These are phyloP conservation scores for Aspergillus oerlinghausenensis DNA, from an alignment of 2,329 filamentous ascomycete species.

Conservation along the genomic window DNA sequence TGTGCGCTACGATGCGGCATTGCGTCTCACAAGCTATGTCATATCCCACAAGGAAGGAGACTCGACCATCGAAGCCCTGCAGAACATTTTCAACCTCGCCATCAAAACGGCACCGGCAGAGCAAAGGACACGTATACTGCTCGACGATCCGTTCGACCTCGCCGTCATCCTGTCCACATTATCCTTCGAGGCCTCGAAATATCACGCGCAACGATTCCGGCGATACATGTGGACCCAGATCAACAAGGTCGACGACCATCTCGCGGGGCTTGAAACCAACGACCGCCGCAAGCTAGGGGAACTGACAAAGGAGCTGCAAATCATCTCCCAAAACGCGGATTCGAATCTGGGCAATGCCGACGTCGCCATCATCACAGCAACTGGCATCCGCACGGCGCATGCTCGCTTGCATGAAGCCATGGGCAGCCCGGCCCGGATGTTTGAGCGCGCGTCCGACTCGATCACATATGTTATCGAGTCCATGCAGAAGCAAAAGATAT, in stretches of 20 bases:
- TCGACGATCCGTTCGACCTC: slow-evolving; percentile 13
- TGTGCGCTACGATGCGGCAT: slow-evolving; percentile 7
- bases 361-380: slow-evolving; percentile 21
- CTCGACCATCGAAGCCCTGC: slow-evolving; percentile 5
- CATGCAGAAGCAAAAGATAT: slow-evolving; percentile 25
- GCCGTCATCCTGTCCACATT: slow-evolving; percentile 12
- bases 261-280: slow-evolving; percentile 13
- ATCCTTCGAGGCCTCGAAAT: slow-evolving; percentile 12
- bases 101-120: not conserved
- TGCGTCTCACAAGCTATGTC: slow-evolving; percentile 11
- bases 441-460: slow-evolving; percentile 15
- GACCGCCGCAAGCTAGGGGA: slow-evolving; percentile 20
- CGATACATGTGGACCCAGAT: slow-evolving; percentile 17
- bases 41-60: slow-evolving; percentile 12
- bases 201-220: slow-evolving; percentile 10
- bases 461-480: slow-evolving; percentile 22
- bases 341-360: slow-evolving; percentile 25
- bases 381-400: slow-evolving; percentile 18
- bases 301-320: slow-evolving; percentile 25
- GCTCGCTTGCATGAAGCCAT: slow-evolving; percentile 5
- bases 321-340: slow-evolving; percentile 26
- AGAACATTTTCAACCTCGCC: slow-evolving; percentile 8
- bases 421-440: slow-evolving; percentile 1
- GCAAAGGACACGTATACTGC: not conserved
- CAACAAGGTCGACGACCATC: slow-evolving; percentile 18